Conservation (phyloP, 495 filamentous ascomycete species). For the Choiromyces venosus region DNA sequence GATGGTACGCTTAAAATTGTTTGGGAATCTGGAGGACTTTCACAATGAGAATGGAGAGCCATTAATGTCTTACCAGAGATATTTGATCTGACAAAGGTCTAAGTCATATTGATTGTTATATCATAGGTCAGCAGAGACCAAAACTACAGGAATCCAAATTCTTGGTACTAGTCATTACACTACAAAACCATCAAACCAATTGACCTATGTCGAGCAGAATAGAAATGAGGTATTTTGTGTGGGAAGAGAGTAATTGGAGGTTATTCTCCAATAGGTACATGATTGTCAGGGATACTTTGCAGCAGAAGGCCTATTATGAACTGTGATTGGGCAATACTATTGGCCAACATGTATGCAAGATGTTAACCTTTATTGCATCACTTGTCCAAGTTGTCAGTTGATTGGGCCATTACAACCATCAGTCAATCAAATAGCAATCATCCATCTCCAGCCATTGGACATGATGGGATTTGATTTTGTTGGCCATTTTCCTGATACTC, state of each 20-base stretch:
- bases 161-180: no score
- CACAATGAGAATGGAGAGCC: background rate
- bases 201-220: constrained; percentile 6
- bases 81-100: background rate
- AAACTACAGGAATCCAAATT: no score
- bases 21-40: background rate
- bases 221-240: background rate
- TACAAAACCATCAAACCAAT: no score
- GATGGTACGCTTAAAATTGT: background rate
- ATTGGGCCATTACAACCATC: background rate
- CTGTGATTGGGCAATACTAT: background rate
- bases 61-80: background rate
- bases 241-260: background rate
- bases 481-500: background rate
- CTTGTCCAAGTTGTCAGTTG: background rate
- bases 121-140: no score
- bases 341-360: background rate
- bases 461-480: constrained; percentile 1
- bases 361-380: background rate
- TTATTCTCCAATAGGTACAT: background rate
- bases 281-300: background rate
- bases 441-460: background rate
- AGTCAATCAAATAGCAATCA: background rate
- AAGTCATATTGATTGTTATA: no score
- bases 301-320: background rate